Base-by-base conservation (phyloP, 2,329 filamentous ascomycete species). In the Albophoma yamanashiensis region DNA sequence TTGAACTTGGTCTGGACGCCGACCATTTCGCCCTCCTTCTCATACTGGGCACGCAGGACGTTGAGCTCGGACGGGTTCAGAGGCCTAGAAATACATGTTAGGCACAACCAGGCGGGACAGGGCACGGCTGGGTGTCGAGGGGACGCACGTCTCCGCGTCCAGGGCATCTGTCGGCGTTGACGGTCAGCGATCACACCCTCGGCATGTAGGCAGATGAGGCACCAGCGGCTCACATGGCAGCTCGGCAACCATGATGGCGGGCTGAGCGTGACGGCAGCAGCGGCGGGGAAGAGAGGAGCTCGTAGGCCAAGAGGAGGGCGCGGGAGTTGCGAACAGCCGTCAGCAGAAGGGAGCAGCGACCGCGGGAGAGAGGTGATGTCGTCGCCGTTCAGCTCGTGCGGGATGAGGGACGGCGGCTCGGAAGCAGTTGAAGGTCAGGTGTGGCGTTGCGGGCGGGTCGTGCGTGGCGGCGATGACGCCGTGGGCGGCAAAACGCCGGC, bases 1-100 rank as follows among this genome's bases (percentile, higher is more conserved):
- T 99, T 99, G 84, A 99, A 99, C 74, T 97, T 97, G 63, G 94
- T 99, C 76, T 99, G 94, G 47, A 99, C 85, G 62, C 93, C 92
- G 62, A 96, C 93, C 80, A 96, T 95, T 69, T 96, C 91, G 67
- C 93, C 94, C 78, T 99, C 94, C 73, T 96, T 96, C 73, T 97
- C 93, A 74, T 94, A 99, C 75, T 99, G 94, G 62, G 90, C 82
- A 65, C 93, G 90, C 59, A 99, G 83, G 64, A 97, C 94, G 74
- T 92, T 87, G 62, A 99, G 88, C 76, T 99, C 94, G 57, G 91
- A 89, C 60, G 91, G 86, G 77, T 94, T 95, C 64, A 99, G 83
- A 66, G 94, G 90, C 72, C 91, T 94, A 67, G 59, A 17, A 17
- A 36, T 36, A 40, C 50, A 42, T 20, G 64, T 62, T 66, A 59